A percentile compares a stretch with the other conserved stretches of the same genome.
phyloP scores from a whole-genome alignment of 1,139 yeast species.

The Diutina sp. region DNA sequence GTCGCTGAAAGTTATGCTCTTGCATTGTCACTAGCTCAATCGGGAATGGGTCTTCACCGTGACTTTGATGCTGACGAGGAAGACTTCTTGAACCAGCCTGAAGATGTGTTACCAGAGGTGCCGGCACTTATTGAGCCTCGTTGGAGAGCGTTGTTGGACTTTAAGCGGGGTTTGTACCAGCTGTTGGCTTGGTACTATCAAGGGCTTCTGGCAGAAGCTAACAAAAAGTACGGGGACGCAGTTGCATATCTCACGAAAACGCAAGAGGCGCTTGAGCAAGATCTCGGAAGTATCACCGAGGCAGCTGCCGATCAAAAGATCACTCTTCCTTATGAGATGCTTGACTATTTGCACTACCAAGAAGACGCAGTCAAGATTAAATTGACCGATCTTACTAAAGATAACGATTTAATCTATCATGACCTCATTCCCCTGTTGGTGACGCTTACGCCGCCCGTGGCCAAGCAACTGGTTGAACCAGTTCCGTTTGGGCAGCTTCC shows the following conservation, averaged over 20 bases:
- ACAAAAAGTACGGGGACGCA: slow-evolving; percentile 61
- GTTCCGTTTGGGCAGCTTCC: slow-evolving; percentile 6
- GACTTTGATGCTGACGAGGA: slow-evolving; percentile 23
- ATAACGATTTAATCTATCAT: slow-evolving; percentile 84
- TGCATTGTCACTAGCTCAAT: slow-evolving; percentile 19
- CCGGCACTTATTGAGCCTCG: slow-evolving; percentile 31
- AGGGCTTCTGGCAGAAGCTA: slow-evolving; percentile 34
- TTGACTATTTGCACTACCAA: slow-evolving; percentile 32
- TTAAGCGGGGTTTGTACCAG: slow-evolving; percentile 34
- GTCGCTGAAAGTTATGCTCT: slow-evolving; percentile 44
- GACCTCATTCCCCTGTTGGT: slow-evolving; percentile 53
- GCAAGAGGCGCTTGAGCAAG: slow-evolving; percentile 17
- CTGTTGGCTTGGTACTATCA: slow-evolving; percentile 38
- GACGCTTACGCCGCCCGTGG: slow-evolving; percentile 54
- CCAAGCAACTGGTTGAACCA: slow-evolving; percentile 58
- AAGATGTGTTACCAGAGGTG: slow-evolving; percentile 20
- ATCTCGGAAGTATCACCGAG: slow-evolving; percentile 14
- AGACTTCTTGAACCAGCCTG: slow-evolving; percentile 5
- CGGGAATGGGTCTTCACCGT: slow-evolving; percentile 4
- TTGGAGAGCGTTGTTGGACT: slow-evolving; percentile 32
- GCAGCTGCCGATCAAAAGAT: slow-evolving; percentile 12
- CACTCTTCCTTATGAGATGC: slow-evolving; percentile 18
- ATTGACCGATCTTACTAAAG: slow-evolving; percentile 46
- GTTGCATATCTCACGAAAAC: slow-evolving; percentile 57
- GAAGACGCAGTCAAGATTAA: slow-evolving; percentile 32